These are phyloP conservation scores for Musa balbisiana DNA, from an alignment of 202 grass and related monocot species.

Conservation along the genomic window DNA sequence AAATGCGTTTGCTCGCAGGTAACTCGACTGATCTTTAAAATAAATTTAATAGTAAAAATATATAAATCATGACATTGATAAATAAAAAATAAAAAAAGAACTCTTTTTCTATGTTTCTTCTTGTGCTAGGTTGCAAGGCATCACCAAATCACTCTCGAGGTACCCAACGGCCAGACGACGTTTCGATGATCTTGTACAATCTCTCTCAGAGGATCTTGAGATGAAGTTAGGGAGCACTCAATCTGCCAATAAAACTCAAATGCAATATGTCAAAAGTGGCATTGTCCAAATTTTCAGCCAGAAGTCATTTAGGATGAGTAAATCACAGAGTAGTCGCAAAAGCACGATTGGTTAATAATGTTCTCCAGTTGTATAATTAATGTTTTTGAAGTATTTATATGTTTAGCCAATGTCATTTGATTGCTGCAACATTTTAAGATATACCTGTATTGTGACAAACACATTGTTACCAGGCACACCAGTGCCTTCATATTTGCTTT, in stretches of 20 bases:
- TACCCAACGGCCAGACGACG: slow-evolving; percentile 84
- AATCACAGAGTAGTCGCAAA: slow-evolving; percentile 41
- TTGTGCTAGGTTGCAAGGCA: slow-evolving; percentile 71
- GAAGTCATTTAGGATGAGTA: slow-evolving; percentile 48
- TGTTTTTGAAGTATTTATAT: too few relatives aligned
- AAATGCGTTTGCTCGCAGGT: slow-evolving; percentile 88
- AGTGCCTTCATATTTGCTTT: too few relatives aligned
- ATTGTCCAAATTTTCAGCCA: slow-evolving; percentile 57
- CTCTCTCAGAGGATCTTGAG: slow-evolving; percentile 66
- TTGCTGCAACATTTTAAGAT: too few relatives aligned
- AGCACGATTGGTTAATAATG: slow-evolving; percentile 18
- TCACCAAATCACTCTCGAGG: slow-evolving; percentile 87
- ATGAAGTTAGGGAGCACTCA: slow-evolving; percentile 48
- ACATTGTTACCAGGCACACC: too few relatives aligned
- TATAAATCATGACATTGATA: too few relatives aligned
- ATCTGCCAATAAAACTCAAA: slow-evolving; percentile 37
- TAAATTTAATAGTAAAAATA: too few relatives aligned
- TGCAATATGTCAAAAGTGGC: slow-evolving; percentile 30
- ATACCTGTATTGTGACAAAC: too few relatives aligned
- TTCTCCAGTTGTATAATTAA: background rate
- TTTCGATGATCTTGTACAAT: slow-evolving; percentile 63
- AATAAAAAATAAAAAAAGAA: too few relatives aligned
- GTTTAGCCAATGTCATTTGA: too few relatives aligned
- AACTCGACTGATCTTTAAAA: background rate
- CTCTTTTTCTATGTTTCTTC: background rate